Conservation (phyloP, 768 basidiomycete genomes). For the Lentinula sp. region DNA sequence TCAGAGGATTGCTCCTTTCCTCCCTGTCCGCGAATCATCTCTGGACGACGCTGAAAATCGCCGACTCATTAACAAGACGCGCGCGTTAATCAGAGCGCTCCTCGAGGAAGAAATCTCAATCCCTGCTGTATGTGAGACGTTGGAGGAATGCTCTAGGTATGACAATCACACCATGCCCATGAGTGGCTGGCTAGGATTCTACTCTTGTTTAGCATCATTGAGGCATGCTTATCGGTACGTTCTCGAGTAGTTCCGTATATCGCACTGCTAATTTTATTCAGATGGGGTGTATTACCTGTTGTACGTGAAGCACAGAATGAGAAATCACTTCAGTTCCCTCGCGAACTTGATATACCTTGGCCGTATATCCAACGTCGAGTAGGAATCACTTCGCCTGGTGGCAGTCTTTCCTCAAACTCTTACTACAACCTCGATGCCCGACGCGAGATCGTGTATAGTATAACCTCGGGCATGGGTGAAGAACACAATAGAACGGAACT, state of each 20-base stretch:
- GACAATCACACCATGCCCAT: constrained; percentile 8
- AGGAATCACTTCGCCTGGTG: constrained; percentile 14
- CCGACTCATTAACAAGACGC: constrained; percentile 13
- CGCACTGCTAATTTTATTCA: not conserved
- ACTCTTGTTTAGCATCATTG: constrained; percentile 12
- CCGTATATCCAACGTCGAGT: constrained; percentile 11
- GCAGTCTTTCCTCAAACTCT: constrained; percentile 15
- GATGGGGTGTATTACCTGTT: constrained; percentile 17
- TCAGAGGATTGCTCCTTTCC: constrained; percentile 11
- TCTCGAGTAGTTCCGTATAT: not conserved
- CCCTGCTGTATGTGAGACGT: constrained; percentile 10
- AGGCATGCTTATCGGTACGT: constrained; percentile 16
- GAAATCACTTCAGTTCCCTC: constrained; percentile 13
- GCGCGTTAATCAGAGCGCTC: constrained; percentile 9
- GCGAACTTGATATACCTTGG: constrained; percentile 13
- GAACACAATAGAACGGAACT: constrained; percentile 11
- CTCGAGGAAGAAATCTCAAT: constrained; percentile 8
- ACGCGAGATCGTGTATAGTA: constrained; percentile 13
- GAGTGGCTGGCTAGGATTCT: constrained; percentile 14
- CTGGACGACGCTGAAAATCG: constrained; percentile 13
- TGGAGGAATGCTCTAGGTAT: constrained; percentile 8
- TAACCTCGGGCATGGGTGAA: constrained; percentile 14
- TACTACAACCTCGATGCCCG: constrained; percentile 13
- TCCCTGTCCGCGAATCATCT: constrained; percentile 14
- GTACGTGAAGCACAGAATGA: constrained; percentile 17